A percentile compares a stretch with the other conserved stretches of the same genome.
Evolutionary conservation across 176 grass and related monocot species (phyloP).

Genomic region (Musa troglodytarum): DNA sequence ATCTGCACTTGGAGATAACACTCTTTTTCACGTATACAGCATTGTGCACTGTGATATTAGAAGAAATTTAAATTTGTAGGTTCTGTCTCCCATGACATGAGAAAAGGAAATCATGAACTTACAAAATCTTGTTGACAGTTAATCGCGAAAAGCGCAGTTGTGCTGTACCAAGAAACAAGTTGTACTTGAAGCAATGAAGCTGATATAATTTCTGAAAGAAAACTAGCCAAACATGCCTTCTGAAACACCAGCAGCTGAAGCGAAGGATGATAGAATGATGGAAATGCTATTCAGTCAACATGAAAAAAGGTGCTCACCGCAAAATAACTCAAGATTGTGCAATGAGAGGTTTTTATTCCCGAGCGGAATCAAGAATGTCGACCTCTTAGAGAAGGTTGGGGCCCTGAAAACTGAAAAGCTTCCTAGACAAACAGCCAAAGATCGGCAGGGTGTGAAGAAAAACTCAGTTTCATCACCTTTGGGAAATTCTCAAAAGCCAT

Average conservation of each 20-base stretch:
- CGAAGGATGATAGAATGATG: background rate
- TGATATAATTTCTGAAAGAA: background rate
- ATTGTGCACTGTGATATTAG: background rate
- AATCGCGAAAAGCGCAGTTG: background rate
- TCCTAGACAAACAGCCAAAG: constrained; percentile 10
- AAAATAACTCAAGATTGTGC: constrained; percentile 24
- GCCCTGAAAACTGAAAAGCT: constrained; percentile 44
- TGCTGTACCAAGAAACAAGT: background rate
- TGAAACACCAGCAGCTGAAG: background rate
- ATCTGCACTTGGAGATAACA: background rate
- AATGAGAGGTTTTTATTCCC: constrained; percentile 26
- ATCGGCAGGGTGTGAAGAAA: constrained; percentile 21
- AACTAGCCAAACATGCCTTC: background rate
- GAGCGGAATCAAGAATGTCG: constrained; percentile 25
- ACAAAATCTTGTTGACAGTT: background rate
- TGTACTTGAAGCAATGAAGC: background rate
- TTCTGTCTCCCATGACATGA: background rate
- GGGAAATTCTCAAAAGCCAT: constrained; percentile 64
- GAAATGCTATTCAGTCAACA: background rate
- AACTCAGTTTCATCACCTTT: constrained; percentile 26
- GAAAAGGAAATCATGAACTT: background rate
- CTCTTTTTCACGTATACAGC: background rate
- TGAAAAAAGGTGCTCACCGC: constrained; percentile 27
- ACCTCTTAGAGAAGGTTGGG: constrained; percentile 59
- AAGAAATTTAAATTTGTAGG: background rate